Percentiles rank a stretch among this genome's conserved stretches.
phyloP scores from a whole-genome alignment of 345 rosid genomes.

The Hibiscus trionum region DNA sequence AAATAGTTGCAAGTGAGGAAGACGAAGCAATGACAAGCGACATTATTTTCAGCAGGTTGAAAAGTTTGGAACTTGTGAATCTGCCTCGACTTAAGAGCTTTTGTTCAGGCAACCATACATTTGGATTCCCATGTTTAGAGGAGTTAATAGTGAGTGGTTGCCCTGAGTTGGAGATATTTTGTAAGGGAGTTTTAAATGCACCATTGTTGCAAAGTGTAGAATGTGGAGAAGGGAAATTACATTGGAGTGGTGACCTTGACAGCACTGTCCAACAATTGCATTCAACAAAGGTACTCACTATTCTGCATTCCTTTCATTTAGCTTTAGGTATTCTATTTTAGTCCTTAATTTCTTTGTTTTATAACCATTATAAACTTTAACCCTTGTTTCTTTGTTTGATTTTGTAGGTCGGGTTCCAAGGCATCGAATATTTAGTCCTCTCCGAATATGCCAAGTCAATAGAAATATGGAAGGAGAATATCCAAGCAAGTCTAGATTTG shows the following conservation, averaged over 20 bases:
- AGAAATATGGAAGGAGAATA: neutral
- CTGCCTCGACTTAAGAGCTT: neutral
- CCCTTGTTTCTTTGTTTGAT: neutral
- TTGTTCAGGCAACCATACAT: neutral
- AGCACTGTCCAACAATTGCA: neutral
- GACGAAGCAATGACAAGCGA: neutral
- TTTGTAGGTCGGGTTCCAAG: neutral
- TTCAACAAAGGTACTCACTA: neutral
- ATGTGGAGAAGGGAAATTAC: neutral
- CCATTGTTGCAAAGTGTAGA: neutral
- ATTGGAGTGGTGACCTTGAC: neutral
- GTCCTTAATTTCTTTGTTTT: neutral
- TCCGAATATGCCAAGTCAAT: neutral
- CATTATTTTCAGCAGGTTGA: neutral
- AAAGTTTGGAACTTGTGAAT: neutral
- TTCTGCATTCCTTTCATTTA: neutral
- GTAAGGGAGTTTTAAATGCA: neutral
- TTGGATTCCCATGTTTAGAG: neutral
- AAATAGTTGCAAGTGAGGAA: neutral
- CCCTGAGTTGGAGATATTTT: neutral
- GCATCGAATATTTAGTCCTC: neutral
- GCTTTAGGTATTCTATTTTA: neutral
- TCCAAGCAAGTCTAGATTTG: neutral
- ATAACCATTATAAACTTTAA: neutral
- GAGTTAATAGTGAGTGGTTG: neutral